Evolutionary conservation across 306 rosid genomes (phyloP).

Genomic region (Inga leiocalycina): DNA sequence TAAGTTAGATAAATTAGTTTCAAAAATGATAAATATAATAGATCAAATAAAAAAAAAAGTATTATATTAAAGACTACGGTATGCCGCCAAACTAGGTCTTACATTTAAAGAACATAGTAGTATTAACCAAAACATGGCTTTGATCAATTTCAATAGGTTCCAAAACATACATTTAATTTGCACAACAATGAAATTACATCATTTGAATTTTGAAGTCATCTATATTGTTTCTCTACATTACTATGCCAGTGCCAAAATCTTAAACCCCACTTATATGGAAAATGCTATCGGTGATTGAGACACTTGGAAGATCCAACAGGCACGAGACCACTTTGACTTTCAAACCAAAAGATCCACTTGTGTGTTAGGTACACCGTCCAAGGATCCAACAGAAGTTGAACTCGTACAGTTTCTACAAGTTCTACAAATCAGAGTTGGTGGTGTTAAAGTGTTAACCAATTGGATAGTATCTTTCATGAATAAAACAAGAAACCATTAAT

Average conservation of each 20-base stretch:
- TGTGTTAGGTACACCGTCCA: conserved; percentile 54
- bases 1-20: too few species aligned
- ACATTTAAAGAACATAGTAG: too few species aligned
- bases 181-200: not conserved
- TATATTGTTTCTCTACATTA: not conserved
- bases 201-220: not conserved
- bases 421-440: conserved; percentile 49
- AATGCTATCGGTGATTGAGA: conserved; percentile 23
- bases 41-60: too few species aligned
- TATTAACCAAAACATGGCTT: too few species aligned
- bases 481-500: not conserved
- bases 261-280: not conserved
- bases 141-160: not conserved
- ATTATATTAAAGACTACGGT: too few species aligned
- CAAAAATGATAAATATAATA: too few species aligned
- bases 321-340: conserved; percentile 46
- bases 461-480: conserved; percentile 17
- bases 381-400: conserved; percentile 53
- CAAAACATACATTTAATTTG: not conserved
- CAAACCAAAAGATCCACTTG: conserved; percentile 39
- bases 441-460: not conserved
- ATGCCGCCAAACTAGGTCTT: too few species aligned
- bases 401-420: conserved; percentile 38
- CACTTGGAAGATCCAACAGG: conserved; percentile 32
- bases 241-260: not conserved